Conservation (phyloP, 768 basidiomycete species). For the Mycena galericulata region DNA sequence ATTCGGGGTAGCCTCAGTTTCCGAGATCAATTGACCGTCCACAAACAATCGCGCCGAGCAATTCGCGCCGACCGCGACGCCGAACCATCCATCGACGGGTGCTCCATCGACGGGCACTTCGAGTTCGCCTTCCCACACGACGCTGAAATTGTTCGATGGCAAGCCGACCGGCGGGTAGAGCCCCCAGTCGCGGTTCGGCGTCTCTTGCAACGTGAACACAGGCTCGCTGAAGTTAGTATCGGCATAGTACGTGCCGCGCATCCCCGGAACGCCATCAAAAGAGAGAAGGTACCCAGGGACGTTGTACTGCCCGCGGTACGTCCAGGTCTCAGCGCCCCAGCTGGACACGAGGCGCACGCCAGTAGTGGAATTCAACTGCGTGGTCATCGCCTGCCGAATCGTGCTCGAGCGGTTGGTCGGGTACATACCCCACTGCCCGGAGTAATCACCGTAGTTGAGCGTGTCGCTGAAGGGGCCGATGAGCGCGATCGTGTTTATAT, state of each 20-base stretch:
- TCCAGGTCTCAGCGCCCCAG: constrained; percentile 40
- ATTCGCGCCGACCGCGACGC: constrained; percentile 40
- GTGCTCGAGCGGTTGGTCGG: constrained; percentile 35
- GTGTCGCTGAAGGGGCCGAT: constrained; percentile 41
- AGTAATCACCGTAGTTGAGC: constrained; percentile 43
- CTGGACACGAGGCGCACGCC: constrained; percentile 34
- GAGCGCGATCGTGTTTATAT: constrained; percentile 36
- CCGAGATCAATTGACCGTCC: constrained; percentile 34
- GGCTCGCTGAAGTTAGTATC: constrained; percentile 39
- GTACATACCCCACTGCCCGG: constrained; percentile 40
- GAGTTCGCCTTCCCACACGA: constrained; percentile 41
- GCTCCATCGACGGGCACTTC: constrained; percentile 39
- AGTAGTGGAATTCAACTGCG: constrained; percentile 22
- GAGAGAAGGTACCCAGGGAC: constrained; percentile 40
- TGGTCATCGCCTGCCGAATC: constrained; percentile 37
- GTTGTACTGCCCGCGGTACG: constrained; percentile 41
- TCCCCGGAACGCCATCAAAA: constrained; percentile 23
- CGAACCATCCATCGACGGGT: constrained; percentile 37
- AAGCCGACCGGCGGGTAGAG: constrained; percentile 41
- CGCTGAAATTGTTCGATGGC: constrained; percentile 44
- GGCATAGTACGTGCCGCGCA: constrained; percentile 39
- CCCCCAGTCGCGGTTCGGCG: constrained; percentile 43
- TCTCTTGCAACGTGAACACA: constrained; percentile 35
- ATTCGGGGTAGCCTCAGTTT: constrained; percentile 26
- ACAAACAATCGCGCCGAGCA: constrained; percentile 39